These are phyloP conservation scores for Syncephalastrum racemosum DNA, from an alignment of 371 early-diverging fungal genomes.

Conservation along the genomic window DNA sequence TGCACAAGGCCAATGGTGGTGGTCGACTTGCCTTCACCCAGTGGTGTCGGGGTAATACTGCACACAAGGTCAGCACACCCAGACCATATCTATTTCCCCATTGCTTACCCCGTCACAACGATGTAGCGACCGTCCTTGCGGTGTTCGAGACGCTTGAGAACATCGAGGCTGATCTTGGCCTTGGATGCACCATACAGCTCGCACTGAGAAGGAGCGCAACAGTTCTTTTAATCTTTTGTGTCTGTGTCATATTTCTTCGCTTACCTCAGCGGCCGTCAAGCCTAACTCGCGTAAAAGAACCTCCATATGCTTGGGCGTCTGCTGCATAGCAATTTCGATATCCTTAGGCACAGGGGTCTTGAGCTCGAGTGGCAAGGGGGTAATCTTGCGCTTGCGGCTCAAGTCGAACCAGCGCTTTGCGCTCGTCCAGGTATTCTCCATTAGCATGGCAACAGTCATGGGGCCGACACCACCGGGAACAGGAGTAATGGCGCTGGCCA, in stretches of 20 bases:
- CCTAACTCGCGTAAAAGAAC: constrained; percentile 86
- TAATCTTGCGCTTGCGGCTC: constrained; percentile 49
- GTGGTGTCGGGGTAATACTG: constrained; percentile 94
- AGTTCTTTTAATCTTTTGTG: background rate
- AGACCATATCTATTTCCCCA: background rate
- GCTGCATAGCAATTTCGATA: constrained; percentile 89
- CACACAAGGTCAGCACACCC: background rate
- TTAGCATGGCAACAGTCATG: constrained; percentile 96
- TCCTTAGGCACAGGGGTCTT: constrained; percentile 86
- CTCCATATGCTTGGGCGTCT: constrained; percentile 82
- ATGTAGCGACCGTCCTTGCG: constrained; percentile 88
- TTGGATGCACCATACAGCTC: constrained; percentile 89
- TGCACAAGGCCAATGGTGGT: constrained; percentile 94
- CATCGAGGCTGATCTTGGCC: constrained; percentile 85
- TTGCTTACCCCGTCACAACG: constrained; percentile 86
- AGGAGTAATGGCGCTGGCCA: constrained; percentile 85
- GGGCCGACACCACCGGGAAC: constrained; percentile 98
- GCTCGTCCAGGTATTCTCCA: constrained; percentile 79
- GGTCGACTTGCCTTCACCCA: constrained; percentile 98
- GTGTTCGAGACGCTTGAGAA: constrained; percentile 78
- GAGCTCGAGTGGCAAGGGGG: constrained; percentile 65
- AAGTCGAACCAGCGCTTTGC: constrained; percentile 58
- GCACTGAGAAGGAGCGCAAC: constrained; percentile 45
- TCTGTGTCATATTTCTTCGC: background rate
- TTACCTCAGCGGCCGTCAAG: constrained; percentile 63